Conservation (phyloP, 169 alveolate genomes). For the Miamiensis avidus region DNA sequence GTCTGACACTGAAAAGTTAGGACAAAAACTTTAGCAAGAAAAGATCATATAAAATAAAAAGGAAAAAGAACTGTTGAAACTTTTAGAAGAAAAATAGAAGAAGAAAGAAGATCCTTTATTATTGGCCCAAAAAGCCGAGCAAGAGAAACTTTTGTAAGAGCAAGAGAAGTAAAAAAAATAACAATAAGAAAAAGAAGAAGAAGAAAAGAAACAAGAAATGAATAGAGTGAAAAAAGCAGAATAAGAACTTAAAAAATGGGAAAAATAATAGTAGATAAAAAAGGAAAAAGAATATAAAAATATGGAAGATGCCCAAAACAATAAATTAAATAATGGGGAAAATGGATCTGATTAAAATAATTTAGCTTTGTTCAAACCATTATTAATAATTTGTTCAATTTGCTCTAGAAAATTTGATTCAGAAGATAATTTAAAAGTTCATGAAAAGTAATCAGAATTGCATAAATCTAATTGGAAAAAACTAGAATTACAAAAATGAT, state of each 20-base stretch:
- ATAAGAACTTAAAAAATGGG: slow-evolving; percentile 1
- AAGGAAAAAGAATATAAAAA: background rate
- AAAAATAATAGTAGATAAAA: background rate
- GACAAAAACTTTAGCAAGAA: background rate
- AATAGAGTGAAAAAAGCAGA: background rate
- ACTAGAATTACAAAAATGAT: too few relatives aligned
- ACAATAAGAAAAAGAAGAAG: slow-evolving; percentile 8
- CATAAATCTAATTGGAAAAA: background rate
- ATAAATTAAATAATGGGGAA: too few relatives aligned
- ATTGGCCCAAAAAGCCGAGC: background rate
- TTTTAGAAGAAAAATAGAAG: background rate
- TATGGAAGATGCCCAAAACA: background rate
- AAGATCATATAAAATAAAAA: background rate
- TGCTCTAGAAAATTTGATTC: background rate
- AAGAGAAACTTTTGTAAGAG: background rate
- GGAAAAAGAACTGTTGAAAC: background rate
- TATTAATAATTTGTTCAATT: background rate
- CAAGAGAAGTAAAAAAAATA: background rate
- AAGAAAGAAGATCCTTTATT: background rate
- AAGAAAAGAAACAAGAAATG: slow-evolving; percentile 5
- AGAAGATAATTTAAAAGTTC: background rate
- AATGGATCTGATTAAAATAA: too few relatives aligned
- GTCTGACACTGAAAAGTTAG: background rate
- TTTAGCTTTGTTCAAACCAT: background rate
- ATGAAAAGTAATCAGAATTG: background rate